Base-by-base conservation (phyloP, 768 basidiomycete species). In the Pholiota microspora region DNA sequence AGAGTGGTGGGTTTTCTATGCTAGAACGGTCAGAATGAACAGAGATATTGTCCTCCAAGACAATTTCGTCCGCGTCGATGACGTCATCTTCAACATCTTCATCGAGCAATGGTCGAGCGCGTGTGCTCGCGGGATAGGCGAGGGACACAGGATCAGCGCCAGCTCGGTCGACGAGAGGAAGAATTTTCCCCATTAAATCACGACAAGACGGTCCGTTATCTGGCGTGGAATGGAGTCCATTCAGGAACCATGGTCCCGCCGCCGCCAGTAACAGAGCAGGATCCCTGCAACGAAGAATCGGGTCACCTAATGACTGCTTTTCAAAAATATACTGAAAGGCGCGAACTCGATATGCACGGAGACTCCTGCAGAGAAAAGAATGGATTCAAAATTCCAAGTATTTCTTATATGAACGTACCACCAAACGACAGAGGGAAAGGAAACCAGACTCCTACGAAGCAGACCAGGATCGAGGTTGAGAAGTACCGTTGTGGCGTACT, bases 161-260 rank as follows among this genome's bases (percentile, higher is more conserved):
- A 0, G 12, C 13, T 15, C 48, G 32, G 8, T 59, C 27, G 0
- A 62, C 59, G 18, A 54, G 44, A 1, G 69, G 69, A 2, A 70
- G 60, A 24, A 60, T 54, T 2, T 54, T 40, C 3, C 44, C 34
- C 45, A 71, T 59, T 0, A 71, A 44, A 2, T 67, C 54, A 27
- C 66, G 57, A 1, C 45, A 49, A 7, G 62, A 49, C 7, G 49
- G 45, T 1, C 64, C 58, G 4, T 63, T 51, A 27, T 71, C 68
- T 0, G 67, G 67, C 0, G 57, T 51, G 2, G 67, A 67, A 51
- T 69, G 67, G 2, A 70, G 58, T 1, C 58, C 46, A 35, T 69
- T 70, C 1, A 66, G n/a, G 1, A 69, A 52, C 65, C 64, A 68
- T 0, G 54, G 54, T 7, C 53, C 45, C 0, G 57, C 62, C 2